These are phyloP conservation scores for Thelonectria blattea DNA, from an alignment of 2,329 filamentous ascomycete species.

Conservation along the genomic window DNA sequence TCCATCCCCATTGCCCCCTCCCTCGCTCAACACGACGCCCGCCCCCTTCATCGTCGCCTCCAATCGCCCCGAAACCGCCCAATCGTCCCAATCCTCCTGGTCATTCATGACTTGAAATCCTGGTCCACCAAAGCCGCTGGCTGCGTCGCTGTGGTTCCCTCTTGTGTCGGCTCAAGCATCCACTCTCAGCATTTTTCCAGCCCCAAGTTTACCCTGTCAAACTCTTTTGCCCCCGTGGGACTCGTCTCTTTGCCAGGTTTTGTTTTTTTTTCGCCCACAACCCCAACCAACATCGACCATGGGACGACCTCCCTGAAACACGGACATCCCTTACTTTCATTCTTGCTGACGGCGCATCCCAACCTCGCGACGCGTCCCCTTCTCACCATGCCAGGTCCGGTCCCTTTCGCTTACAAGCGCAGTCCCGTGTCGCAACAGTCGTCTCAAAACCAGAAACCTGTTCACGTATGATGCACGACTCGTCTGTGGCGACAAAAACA, in stretches of 20 bases:
- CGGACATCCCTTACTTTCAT: conserved; percentile 31
- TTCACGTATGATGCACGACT: conserved; percentile 14
- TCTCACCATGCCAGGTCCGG: conserved; percentile 4
- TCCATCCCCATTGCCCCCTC: conserved; percentile 2
- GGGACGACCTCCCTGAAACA: conserved; percentile 38
- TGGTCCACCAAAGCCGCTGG: conserved; percentile 19
- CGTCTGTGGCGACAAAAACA: conserved; percentile 16
- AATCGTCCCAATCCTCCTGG: conserved; percentile 13
- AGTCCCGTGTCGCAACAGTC: conserved; percentile 26
- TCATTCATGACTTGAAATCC: conserved; percentile 21
- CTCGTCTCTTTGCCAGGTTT: conserved; percentile 13
- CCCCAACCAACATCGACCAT: conserved; percentile 27
- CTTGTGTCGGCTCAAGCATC: conserved; percentile 25
- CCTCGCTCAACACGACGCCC: conserved; percentile 22
- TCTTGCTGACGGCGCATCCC: conserved; percentile 30
- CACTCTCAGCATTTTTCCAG: conserved; percentile 31
- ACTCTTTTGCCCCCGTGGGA: conserved; percentile 36
- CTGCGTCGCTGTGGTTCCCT: conserved; percentile 6
- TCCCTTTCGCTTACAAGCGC: conserved; percentile 10
- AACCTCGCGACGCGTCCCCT: conserved; percentile 29
- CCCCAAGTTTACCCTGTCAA: conserved; percentile 34
- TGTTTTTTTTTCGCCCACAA: conserved; percentile 10
- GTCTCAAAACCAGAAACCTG: conserved; percentile 30
- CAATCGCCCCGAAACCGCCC: conserved; percentile 26
- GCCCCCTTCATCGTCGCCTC: conserved; percentile 22